Evolutionary conservation across 164 flowering plant species (phyloP).

Genomic region (Tetracentron sinense): DNA sequence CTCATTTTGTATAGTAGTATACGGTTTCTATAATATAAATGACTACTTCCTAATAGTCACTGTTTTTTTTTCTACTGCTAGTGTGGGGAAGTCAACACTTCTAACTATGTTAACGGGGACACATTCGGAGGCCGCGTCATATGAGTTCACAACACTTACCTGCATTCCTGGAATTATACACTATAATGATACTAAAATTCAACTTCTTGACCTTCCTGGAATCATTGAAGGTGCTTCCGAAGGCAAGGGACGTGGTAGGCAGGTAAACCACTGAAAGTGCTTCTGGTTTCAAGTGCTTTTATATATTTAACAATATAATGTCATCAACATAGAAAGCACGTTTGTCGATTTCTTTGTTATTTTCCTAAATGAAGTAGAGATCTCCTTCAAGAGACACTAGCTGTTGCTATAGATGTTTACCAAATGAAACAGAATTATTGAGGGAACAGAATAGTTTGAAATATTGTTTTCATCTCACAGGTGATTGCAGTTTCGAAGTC

Average conservation of each 20-base stretch:
- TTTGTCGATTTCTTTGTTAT: background rate
- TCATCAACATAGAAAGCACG: background rate
- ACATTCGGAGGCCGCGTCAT: constrained; percentile 97
- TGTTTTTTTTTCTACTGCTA: constrained; percentile 24
- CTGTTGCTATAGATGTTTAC: background rate
- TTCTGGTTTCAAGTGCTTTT: background rate
- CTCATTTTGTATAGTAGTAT: background rate
- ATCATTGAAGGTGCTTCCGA: constrained; percentile 99
- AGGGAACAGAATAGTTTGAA: background rate
- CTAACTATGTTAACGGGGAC: constrained; percentile 92
- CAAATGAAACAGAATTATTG: background rate
- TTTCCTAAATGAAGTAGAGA: background rate
- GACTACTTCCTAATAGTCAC: background rate
- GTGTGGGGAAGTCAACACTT: constrained; percentile 99
- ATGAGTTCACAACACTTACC: constrained; percentile 99
- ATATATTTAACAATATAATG: background rate
- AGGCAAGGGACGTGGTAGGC: constrained; percentile 99
- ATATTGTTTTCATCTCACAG: constrained; percentile 33
- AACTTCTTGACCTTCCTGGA: constrained; percentile 99
- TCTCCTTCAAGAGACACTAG: background rate
- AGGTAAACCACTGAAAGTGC: constrained; percentile 45
- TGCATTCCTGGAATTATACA: constrained; percentile 98
- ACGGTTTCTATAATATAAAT: background rate
- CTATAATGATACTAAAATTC: constrained; percentile 97
- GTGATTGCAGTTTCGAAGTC: constrained; percentile 99